Percentiles rank a stretch among this genome's conserved stretches.
phyloP scores from a whole-genome alignment of 345 rosid species.

The Sonneratia caseolaris region DNA sequence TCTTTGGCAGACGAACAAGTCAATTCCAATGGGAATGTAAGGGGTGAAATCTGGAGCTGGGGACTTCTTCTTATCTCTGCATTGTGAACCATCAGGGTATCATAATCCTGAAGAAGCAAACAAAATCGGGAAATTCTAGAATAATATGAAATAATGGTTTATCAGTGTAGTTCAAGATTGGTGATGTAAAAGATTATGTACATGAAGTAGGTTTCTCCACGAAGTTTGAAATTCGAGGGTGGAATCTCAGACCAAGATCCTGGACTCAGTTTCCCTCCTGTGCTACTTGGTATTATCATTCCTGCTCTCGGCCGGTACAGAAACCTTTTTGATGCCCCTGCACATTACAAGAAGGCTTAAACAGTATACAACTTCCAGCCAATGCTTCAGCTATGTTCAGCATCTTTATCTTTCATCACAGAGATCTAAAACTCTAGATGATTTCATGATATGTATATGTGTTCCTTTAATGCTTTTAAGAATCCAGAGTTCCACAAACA shows the following conservation, averaged over 20 bases:
- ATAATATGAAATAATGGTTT: not conserved
- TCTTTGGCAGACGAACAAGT: conserved; percentile 57
- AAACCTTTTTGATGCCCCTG: conserved; percentile 54
- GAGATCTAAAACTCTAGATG: not conserved
- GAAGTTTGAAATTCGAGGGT: conserved; percentile 61
- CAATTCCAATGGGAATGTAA: conserved; percentile 73
- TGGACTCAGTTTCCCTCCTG: conserved; percentile 30
- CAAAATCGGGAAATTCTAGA: not conserved
- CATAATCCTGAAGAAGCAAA: not conserved
- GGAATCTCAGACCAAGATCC: conserved; percentile 65
- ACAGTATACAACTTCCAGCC: not conserved
- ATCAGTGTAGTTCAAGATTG: not conserved
- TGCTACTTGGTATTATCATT: conserved; percentile 29
- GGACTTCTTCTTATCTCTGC: conserved; percentile 75
- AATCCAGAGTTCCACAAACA: conserved; percentile 9
- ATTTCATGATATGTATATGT: not conserved
- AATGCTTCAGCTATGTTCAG: not conserved
- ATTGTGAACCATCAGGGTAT: conserved; percentile 4
- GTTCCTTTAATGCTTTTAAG: not conserved
- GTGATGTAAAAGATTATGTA: conserved; percentile 17
- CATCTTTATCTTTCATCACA: not conserved
- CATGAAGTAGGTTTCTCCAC: conserved; percentile 62
- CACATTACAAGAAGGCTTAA: conserved; percentile 1
- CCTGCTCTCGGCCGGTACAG: conserved; percentile 59
- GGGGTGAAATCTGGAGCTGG: conserved; percentile 57